Evolutionary conservation across 192 early-diverging fungal species (phyloP), one percentile per base, ranked within the genome.

Genomic region (Lobosporangium transversale): DNA sequence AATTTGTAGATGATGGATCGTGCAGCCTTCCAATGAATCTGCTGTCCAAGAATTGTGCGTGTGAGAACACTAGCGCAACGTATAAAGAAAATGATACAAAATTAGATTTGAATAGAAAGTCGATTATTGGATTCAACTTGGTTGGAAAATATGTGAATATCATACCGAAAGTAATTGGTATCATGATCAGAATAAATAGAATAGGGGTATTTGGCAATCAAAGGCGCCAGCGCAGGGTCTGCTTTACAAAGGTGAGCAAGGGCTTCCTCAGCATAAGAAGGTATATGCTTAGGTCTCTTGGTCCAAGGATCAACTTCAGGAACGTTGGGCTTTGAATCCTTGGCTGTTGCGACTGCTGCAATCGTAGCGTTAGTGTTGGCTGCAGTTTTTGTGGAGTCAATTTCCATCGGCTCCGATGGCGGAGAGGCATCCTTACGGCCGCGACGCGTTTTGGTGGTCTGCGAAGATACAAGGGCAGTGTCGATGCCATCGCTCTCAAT

Each of bases 21-120:
- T 9, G 70, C 70, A 0, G 70, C 70, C 32, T 66, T 75, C 70
- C 70, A 75, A 23, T 75, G 70, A 6, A 75, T 66, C 20, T 75
- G 70, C 32, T 75, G 70, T 18, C 70, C 63, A 6, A 75, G 11
- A 21, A 75, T 75, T 1, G 70, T 75, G 30, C 70, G 54, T 7
- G 57, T 32, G 15, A 75, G 70, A 14, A 75, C 58, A 17, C 70
- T 75, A n/a, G n/a, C n/a, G n/a, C n/a, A n/a, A n/a, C n/a, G n/a
- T n/a, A n/a, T n/a, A n/a, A n/a, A n/a, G n/a, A n/a, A n/a, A n/a
- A n/a, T n/a, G n/a, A n/a, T n/a, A n/a, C n/a, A n/a, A n/a, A n/a
- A n/a, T n/a, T n/a, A n/a, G n/a, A n/a, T n/a, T n/a, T n/a, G n/a
- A n/a, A n/a, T n/a, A n/a, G n/a, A n/a, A n/a, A n/a, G n/a, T n/a